Conservation (phyloP, 2,329 filamentous ascomycete species). For the Ascochyta viciae-villosae region DNA sequence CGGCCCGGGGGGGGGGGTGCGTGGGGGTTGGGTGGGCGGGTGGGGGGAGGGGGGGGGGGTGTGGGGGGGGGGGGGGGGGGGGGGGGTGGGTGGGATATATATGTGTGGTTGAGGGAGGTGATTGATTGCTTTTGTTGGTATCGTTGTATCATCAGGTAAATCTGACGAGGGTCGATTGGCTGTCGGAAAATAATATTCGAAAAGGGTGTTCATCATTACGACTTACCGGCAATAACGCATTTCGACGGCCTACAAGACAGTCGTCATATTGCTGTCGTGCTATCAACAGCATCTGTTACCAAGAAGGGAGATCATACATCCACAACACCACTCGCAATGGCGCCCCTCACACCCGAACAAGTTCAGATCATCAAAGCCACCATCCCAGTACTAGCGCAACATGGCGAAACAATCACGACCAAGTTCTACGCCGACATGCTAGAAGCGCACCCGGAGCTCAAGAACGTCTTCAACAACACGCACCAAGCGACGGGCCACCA, state of each 20-base stretch:
- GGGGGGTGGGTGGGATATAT: slow-evolving; percentile 9
- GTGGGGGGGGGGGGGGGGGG: too few relatives aligned
- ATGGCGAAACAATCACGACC: slow-evolving; percentile 73
- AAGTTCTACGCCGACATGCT: slow-evolving; percentile 77
- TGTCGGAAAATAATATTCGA: background rate
- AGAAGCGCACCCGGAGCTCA: slow-evolving; percentile 68
- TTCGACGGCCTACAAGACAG: background rate
- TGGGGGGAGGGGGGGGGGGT: too few relatives aligned
- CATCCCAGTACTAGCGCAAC: slow-evolving; percentile 70
- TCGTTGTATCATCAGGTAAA: background rate
- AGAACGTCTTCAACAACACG: slow-evolving; percentile 74
- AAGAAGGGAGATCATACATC: background rate
- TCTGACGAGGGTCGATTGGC: background rate
- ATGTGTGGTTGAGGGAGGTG: background rate
- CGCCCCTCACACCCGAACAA: slow-evolving; percentile 66
- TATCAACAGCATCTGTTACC: background rate
- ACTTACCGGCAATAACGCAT: background rate
- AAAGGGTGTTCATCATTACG: background rate
- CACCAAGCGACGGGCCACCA: slow-evolving; percentile 74
- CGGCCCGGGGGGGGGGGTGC: too few relatives aligned
- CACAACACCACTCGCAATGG: slow-evolving; percentile 23
- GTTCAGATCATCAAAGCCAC: slow-evolving; percentile 72
- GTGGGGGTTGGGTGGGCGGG: too few relatives aligned
- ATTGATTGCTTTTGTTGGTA: background rate
- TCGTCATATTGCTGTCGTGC: background rate